Evolutionary conservation across 2,329 filamentous ascomycete genomes (phyloP).

Genomic region (Fonsecaea pedrosoi): DNA sequence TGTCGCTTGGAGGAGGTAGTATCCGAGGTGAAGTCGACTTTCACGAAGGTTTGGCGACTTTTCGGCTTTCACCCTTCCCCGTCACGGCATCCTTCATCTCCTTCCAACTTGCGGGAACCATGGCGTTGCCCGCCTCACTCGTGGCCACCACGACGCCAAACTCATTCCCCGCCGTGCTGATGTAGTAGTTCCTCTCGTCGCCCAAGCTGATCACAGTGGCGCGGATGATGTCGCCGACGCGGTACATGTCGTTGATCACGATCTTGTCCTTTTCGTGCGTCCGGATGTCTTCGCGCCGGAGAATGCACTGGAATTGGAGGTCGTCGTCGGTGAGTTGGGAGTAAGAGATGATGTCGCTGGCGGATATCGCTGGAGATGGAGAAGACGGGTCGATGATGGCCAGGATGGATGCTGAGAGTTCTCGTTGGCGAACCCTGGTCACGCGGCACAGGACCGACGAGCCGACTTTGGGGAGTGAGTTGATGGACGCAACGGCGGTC

Average conservation of each 20-base stretch:
- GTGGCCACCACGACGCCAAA: constrained; percentile 88
- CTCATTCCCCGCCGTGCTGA: constrained; percentile 90
- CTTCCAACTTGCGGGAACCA: constrained; percentile 94
- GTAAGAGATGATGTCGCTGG: constrained; percentile 31
- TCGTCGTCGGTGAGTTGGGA: constrained; percentile 65
- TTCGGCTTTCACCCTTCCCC: constrained; percentile 77
- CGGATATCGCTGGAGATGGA: not conserved
- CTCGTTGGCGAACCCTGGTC: constrained; percentile 80
- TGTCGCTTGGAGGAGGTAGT: constrained; percentile 7
- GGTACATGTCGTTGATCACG: constrained; percentile 86
- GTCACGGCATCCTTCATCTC: constrained; percentile 87
- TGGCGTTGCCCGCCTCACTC: constrained; percentile 84
- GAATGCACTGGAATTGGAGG: constrained; percentile 75
- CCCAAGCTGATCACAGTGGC: constrained; percentile 89
- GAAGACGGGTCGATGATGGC: constrained; percentile 71
- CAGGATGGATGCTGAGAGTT: constrained; percentile 85
- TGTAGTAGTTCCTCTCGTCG: constrained; percentile 93
- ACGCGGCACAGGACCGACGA: constrained; percentile 83
- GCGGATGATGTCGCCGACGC: constrained; percentile 88
- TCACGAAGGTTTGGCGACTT: constrained; percentile 84
- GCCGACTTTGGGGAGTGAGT: constrained; percentile 70
- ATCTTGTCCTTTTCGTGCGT: constrained; percentile 96
- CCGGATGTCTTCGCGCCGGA: constrained; percentile 87
- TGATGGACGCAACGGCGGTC: constrained; percentile 56
- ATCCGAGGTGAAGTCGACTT: not conserved